These are phyloP conservation scores for Camellia lanceoleosa DNA, from an alignment of 148 eudicot genomes.

Conservation along the genomic window DNA sequence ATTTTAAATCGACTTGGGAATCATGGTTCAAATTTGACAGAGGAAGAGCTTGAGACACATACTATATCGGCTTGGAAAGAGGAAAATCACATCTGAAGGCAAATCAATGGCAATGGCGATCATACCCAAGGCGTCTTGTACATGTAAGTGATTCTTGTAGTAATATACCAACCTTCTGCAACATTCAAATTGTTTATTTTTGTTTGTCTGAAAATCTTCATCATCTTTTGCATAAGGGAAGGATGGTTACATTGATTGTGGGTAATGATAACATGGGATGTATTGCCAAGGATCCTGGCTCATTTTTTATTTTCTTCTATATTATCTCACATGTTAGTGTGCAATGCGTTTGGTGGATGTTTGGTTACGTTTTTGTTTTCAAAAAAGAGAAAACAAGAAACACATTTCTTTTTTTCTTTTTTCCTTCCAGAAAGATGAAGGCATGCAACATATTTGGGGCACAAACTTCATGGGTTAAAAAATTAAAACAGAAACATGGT, in stretches of 20 bases:
- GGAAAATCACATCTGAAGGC: conserved; percentile 59
- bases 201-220: background rate
- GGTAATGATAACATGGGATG: background rate
- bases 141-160: conserved; percentile 46
- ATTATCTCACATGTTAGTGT: background rate
- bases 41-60: conserved; percentile 87
- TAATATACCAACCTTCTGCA: background rate
- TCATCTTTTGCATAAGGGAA: background rate
- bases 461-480: too few relatives aligned
- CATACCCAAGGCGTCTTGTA: conserved; percentile 45
- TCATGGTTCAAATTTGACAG: conserved; percentile 79
- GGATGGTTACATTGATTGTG: background rate
- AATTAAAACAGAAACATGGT: too few relatives aligned
- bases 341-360: too few relatives aligned
- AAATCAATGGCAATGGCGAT: conserved; percentile 44
- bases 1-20: conserved; percentile 55
- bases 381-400: too few relatives aligned
- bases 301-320: background rate
- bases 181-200: background rate
- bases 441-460: too few relatives aligned
- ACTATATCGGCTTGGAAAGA: conserved; percentile 90
- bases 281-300: background rate
- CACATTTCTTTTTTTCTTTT: too few relatives aligned
- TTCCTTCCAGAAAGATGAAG: too few relatives aligned
- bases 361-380: too few relatives aligned